phyloP scores from a whole-genome alignment of 345 rosid genomes.

The Eutrema heterophyllum region DNA sequence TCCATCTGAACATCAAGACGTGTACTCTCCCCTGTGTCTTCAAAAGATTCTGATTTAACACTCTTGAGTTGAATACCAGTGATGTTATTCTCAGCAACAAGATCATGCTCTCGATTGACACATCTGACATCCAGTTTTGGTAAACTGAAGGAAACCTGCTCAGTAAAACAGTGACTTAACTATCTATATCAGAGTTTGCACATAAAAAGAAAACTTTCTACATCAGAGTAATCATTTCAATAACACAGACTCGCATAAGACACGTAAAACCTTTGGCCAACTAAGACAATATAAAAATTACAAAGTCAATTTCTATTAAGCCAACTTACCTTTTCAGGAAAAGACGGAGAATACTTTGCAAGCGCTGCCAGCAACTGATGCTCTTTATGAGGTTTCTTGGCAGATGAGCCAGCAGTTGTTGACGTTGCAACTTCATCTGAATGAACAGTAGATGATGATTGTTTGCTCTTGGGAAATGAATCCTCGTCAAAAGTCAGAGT shows the following conservation, averaged over 20 bases:
- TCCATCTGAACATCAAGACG: slow-evolving; percentile 91
- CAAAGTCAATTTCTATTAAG: neutral
- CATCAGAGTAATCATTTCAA: neutral
- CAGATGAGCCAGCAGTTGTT: slow-evolving; percentile 32
- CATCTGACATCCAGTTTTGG: slow-evolving; percentile 84
- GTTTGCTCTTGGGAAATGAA: slow-evolving; percentile 54
- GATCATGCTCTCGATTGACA: slow-evolving; percentile 58
- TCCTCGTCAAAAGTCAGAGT: slow-evolving; percentile 67
- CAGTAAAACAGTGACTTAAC: slow-evolving; percentile 3
- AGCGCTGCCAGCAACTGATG: slow-evolving; percentile 46
- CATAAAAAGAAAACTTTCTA: neutral
- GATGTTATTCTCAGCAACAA: slow-evolving; percentile 69
- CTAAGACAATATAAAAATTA: neutral
- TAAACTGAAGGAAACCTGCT: slow-evolving; percentile 65
- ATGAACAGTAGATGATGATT: slow-evolving; percentile 36
- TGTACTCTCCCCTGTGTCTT: slow-evolving; percentile 90
- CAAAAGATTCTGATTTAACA: slow-evolving; percentile 59
- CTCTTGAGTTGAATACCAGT: slow-evolving; percentile 75
- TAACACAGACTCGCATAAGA: neutral
- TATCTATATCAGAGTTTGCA: neutral
- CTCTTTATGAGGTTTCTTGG: slow-evolving; percentile 43
- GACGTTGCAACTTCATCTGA: slow-evolving; percentile 33
- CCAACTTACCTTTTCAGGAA: slow-evolving; percentile 86
- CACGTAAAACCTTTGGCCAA: neutral
- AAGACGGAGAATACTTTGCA: slow-evolving; percentile 50